Conservation (phyloP, 768 basidiomycete genomes). For the Tulasnella sp. region DNA sequence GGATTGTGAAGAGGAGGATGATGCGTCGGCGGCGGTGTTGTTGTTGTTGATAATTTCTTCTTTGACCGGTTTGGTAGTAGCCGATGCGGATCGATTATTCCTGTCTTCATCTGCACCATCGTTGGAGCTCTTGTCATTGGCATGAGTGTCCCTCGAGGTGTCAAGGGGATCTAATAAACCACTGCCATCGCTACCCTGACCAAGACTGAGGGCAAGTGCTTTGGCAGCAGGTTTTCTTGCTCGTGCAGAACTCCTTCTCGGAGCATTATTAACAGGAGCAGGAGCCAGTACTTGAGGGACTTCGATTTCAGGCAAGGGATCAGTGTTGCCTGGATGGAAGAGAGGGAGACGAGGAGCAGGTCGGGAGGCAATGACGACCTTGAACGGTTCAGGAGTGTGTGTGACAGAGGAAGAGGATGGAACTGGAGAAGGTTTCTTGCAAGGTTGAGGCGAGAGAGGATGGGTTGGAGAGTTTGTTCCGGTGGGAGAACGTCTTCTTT, state of each 20-base stretch:
- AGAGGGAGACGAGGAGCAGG: constrained; percentile 10
- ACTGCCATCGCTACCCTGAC: constrained; percentile 12
- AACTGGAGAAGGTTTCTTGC: background rate
- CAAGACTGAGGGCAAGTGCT: constrained; percentile 10
- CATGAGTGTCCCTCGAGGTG: background rate
- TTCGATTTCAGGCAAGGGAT: constrained; percentile 10
- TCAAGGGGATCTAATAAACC: constrained; percentile 5
- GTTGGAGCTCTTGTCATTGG: background rate
- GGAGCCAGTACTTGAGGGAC: constrained; percentile 4
- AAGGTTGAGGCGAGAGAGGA: constrained; percentile 9
- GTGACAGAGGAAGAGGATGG: background rate
- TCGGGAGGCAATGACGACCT: constrained; percentile 1
- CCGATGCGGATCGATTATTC: too few species aligned
- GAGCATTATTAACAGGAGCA: background rate
- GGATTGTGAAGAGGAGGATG: background rate
- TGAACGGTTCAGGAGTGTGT: background rate
- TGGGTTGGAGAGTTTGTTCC: background rate
- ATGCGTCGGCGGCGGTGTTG: background rate
- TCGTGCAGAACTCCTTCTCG: constrained; percentile 4
- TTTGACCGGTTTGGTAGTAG: constrained; percentile 1
- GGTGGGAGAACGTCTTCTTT: too few species aligned
- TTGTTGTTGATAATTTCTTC: constrained; percentile 1
- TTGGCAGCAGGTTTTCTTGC: constrained; percentile 13
- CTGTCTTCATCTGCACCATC: background rate
- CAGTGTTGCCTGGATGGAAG: constrained; percentile 14